A percentile compares a stretch with the other conserved stretches of the same genome.
Conservation (phyloP, 2,329 filamentous ascomycete genomes). For the Alternaria sp. region DNA sequence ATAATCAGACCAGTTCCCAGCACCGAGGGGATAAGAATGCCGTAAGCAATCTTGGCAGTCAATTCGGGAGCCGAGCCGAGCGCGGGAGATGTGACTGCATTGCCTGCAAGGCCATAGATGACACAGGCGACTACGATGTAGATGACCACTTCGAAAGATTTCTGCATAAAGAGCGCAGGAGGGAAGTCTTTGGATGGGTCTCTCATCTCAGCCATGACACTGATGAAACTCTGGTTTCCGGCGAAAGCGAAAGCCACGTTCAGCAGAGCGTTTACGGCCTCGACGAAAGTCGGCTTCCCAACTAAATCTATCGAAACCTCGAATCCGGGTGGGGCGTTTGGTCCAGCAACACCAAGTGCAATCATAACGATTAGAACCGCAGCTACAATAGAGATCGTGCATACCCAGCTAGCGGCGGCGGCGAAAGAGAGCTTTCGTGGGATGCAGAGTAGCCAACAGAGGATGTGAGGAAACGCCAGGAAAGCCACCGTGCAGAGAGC, state of each 20-base stretch:
- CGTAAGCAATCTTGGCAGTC: constrained; percentile 71
- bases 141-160: constrained; percentile 68
- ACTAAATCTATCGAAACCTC: constrained; percentile 32
- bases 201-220: constrained; percentile 70
- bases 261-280: constrained; percentile 38
- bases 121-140: constrained; percentile 69
- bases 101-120: constrained; percentile 72
- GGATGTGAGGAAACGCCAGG: constrained; percentile 65
- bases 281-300: constrained; percentile 38
- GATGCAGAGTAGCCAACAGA: constrained; percentile 67
- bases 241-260: constrained; percentile 76
- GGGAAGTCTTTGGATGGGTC: constrained; percentile 65
- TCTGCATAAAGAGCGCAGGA: constrained; percentile 66
- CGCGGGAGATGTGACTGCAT: constrained; percentile 69
- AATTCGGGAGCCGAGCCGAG: constrained; percentile 66
- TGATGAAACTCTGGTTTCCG: constrained; percentile 72
- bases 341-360: constrained; percentile 64
- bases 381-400: constrained; percentile 64
- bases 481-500: constrained; percentile 71
- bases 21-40: constrained; percentile 73
- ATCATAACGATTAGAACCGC: constrained; percentile 75
- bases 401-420: constrained; percentile 67
- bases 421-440: constrained; percentile 69
- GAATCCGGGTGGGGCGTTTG: constrained; percentile 45
- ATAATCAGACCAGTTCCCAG: constrained; percentile 76